Evolutionary conservation across 202 grass and related monocot genomes (phyloP), one percentile per base, ranked within the genome.

Genomic region (Bolboschoenoplectus hybrid): DNA sequence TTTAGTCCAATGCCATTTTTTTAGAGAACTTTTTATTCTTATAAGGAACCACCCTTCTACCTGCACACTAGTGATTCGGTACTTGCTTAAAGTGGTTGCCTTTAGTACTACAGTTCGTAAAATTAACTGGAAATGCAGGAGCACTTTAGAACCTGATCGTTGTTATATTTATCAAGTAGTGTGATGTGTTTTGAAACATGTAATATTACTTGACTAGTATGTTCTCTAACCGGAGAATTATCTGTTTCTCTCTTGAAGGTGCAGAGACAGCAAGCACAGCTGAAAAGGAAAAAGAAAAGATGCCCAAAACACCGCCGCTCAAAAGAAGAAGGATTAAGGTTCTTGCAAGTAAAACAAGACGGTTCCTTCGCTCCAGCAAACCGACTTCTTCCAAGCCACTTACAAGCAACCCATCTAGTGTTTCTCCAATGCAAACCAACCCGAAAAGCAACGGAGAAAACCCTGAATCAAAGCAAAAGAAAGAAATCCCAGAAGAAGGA

Each of bases 211-310:
- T 78, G 10, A 55, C 49, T 16, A 36, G 38, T 40, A 58, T 58
- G 14, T 35, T 58, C 53, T 11, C 14, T 57, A 1, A 78, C 53
- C 53, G 26, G 34, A 56, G 3, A 39, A 57, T 56, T 34, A 57
- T 78, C 2, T 79, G 14, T 79, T 56, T 72, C 16, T 52, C 16
- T 80, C 11, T 58, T 60, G 53, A 43, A 60, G 51, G 53, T 80
- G 2, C 52, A 41, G 34, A 61, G 14, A 41, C 60, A 80, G 6
- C 36, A 41, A 7, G 14, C 61, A 41, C 75, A 20, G 55, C 53
- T 60, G 53, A 80, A 60, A 80, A 61, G 19, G 71, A 49, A 50
- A 50, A 74, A 51, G 46, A 32, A 74, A 74, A 51, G 71, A 34
- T 50, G 45, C 19, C 71, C 9, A 53, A 80, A 41, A 41, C 12